Evolutionary conservation across 2,329 filamentous ascomycete species (phyloP), one percentile per base, ranked within the genome.

Genomic region (Clarireedia monteithiana): DNA sequence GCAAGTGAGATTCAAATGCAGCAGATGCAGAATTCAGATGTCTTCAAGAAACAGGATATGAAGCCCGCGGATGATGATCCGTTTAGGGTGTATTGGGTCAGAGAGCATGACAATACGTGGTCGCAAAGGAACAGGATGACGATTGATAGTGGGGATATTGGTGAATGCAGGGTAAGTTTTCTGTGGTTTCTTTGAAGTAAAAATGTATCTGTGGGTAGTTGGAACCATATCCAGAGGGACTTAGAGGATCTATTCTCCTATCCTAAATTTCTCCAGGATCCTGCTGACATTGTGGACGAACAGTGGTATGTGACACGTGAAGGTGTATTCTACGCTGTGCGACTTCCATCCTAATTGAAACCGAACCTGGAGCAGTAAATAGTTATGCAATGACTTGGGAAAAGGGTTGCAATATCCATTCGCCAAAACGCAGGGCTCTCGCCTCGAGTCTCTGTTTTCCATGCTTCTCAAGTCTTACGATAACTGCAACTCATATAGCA

Each of bases 1-100:
- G 51, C 57, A 12, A 34, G 14, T 5, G 65, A 68, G 34, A 49
- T 66, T 24, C 56, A 66, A n/a, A 39, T 49, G 5, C 58, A 63
- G 42, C 63, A 68, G 30, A 58, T 68, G 42, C 56, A 64, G 15
- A 53, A 48, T 6, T 45, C 56, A 1, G 62, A 65, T 15, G 60
- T 65, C 44, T 62, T 63, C 24, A 53, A 60, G 45, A 62, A 64
- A 51, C 81, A 85, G 72, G 81, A 84, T 62, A 82, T 84, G 66
- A 81, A 83, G 69, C 83, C 83, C 2, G 74, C 76, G 20, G 82
- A 85, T 64, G 77, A 82, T 60, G 77, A 84, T 68, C 77, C 78
- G 40, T 75, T 74, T 46, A 80, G 81, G 59, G 78, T 81, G 72
- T 86, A 85, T 71, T 81, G 77, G 72, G 75, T 79, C 63, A 78